A percentile compares a stretch with the other conserved stretches of the same genome.
Conservation (phyloP, 257 asterid species). For the Penstemon newberryi region DNA sequence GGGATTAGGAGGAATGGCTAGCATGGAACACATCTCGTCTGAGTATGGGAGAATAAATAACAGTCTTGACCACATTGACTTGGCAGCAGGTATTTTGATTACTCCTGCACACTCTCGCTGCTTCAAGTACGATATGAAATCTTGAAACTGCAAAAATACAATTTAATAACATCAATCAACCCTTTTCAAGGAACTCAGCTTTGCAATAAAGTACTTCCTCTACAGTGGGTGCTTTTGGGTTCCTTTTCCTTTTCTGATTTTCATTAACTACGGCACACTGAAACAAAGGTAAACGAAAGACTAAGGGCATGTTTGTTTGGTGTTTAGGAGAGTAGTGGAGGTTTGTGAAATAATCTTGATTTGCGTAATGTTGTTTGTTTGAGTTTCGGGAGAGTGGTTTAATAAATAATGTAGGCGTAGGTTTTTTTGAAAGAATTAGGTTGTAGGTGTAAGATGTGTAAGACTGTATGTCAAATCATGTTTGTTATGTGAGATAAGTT, state of each 20-base stretch:
- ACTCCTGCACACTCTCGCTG: slow-evolving; percentile 98
- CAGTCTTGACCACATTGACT: slow-evolving; percentile 77
- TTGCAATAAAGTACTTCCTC: background rate
- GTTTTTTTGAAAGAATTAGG: too few relatives aligned
- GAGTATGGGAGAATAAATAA: slow-evolving; percentile 86
- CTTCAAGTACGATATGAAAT: slow-evolving; percentile 75
- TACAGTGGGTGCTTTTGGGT: background rate
- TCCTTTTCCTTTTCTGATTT: background rate
- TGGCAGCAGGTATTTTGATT: slow-evolving; percentile 75
- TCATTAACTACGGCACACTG: background rate
- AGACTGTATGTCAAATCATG: too few relatives aligned
- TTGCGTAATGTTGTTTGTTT: too few relatives aligned
- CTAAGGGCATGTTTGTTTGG: background rate
- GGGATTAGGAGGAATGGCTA: slow-evolving; percentile 78
- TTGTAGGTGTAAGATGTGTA: too few relatives aligned
- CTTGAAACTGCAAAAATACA: slow-evolving; percentile 66
- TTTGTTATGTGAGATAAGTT: too few relatives aligned
- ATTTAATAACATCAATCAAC: background rate
- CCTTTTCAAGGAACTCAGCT: background rate
- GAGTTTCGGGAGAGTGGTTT: too few relatives aligned
- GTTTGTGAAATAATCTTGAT: too few relatives aligned
- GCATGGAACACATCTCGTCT: slow-evolving; percentile 61
- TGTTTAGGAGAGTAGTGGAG: too few relatives aligned
- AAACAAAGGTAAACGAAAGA: background rate
- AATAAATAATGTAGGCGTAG: too few relatives aligned